Conservation (phyloP, 2,329 filamentous ascomycete species). For the Cladosporium colombiae region DNA sequence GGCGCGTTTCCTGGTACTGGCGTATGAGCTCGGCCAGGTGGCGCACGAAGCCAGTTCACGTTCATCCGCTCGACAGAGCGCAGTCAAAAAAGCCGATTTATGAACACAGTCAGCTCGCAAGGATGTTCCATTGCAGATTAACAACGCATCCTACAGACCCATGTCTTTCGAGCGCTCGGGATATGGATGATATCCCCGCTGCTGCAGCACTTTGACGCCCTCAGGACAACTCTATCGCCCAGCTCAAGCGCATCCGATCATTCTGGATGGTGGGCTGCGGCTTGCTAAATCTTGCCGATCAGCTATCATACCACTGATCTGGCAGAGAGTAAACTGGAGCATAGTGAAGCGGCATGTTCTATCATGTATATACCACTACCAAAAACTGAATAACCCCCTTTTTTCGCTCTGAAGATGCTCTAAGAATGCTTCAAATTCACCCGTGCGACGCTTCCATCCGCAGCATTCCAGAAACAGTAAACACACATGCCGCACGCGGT, state of each 20-base stretch:
- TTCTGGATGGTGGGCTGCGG: not conserved
- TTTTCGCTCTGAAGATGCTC: not conserved
- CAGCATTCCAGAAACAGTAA: no score
- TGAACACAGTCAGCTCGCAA: not conserved
- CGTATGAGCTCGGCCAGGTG: not conserved
- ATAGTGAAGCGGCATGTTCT: not conserved
- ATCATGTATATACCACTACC: not conserved
- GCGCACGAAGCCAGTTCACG: not conserved
- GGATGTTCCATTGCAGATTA: not conserved
- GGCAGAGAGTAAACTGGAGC: not conserved
- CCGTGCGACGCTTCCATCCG: no score
- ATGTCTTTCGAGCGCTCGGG: not conserved
- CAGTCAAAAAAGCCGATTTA: not conserved
- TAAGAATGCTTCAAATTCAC: not conserved
- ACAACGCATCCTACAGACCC: not conserved
- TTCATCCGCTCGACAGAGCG: not conserved
- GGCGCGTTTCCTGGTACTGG: constrained; percentile 87
- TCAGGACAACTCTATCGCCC: not conserved
- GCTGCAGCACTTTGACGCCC: not conserved
- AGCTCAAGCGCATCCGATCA: not conserved
- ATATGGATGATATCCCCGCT: not conserved
- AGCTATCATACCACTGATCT: not conserved
- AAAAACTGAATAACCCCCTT: not conserved
- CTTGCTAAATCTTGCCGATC: not conserved
- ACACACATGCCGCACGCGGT: no score